Evolutionary conservation across 495 filamentous ascomycete genomes (phyloP).

Genomic region (Entonaema liquescens): DNA sequence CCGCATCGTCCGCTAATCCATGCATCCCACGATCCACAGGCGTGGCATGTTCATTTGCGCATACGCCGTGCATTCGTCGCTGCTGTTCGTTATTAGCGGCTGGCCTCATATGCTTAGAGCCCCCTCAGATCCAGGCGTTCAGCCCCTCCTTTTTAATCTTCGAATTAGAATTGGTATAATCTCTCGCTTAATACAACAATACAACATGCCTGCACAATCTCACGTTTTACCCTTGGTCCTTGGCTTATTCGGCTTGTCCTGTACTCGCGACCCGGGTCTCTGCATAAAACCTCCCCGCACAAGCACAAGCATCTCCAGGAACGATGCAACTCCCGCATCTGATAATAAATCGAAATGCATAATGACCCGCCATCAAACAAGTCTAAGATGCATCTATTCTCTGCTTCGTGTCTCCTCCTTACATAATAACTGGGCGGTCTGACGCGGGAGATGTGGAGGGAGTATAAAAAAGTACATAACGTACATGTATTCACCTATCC

Average conservation of each 20-base stretch:
- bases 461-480: neutral
- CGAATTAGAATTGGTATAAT: slow-evolving; percentile 40
- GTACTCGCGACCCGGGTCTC: no score
- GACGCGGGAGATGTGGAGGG: neutral
- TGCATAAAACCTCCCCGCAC: slow-evolving; percentile 24
- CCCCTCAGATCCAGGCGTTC: slow-evolving; percentile 23
- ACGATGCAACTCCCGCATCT: slow-evolving; percentile 23
- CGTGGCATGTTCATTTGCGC: slow-evolving; percentile 28
- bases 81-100: slow-evolving; percentile 12
- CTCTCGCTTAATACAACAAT: slow-evolving; percentile 10
- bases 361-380: slow-evolving; percentile 22
- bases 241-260: neutral
- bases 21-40: slow-evolving; percentile 5
- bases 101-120: neutral
- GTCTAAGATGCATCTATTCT: slow-evolving; percentile 7
- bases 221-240: slow-evolving; percentile 30
- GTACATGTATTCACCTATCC: slow-evolving; percentile 30
- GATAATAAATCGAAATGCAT: slow-evolving; percentile 32
- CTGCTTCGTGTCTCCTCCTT: slow-evolving; percentile 14
- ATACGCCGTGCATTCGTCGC: neutral
- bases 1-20: neutral
- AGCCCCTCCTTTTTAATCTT: slow-evolving; percentile 17
- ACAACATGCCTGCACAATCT: slow-evolving; percentile 16
- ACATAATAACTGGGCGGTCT: slow-evolving; percentile 3
- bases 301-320: slow-evolving; percentile 19